Base-by-base conservation (phyloP, 2,329 filamentous ascomycete species). In the Hypoxylon sp. region DNA sequence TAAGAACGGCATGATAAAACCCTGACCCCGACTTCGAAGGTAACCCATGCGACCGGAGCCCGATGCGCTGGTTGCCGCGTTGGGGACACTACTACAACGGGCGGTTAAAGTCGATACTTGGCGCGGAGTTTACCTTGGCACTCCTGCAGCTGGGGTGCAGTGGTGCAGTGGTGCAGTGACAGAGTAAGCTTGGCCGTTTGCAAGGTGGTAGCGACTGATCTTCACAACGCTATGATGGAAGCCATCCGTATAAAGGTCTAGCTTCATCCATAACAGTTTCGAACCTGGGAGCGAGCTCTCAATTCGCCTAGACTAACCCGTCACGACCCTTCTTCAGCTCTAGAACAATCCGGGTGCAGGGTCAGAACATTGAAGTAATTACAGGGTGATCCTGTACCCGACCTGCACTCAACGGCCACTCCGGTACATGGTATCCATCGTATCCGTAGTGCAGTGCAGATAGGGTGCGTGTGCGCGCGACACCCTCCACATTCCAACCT, bases 71-170 rank as follows among this genome's bases (percentile, higher is more conserved):
- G 61, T 14, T 64, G 49, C 58, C 58, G 56, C 48, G 53, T 53
- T 37, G 58, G 58, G 46, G 58, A 53, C 44, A 59, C 55, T 62
- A 49, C 59, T 55, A 64, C 51, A 31, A 46, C 20, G 46, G 40
- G 54, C 53, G 69, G 69, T 53, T 66, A 71, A 71, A 58, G 42
- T 27, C 27, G 27, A 49, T 20, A 49, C 44, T 68, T 59, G 55
- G 64, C 58, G 17, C 35, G 64, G 20, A 66, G 46, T 48, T 61
- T 37, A 56, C 44, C 57, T 42, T 64, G 61, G 61, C 31, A 20
- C 40, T 40, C 46, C 55, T 49, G 55, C 42, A 35, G 44, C 33
- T 31, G 54, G 46, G 48, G 56, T 33, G 44, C 59, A 33, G 55
- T 51, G 33, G 25, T 27, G 25, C 25, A 27, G 25, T 27, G 25